Evolutionary conservation across 2,329 filamentous ascomycete species (phyloP), one percentile per base, ranked within the genome.

Genomic region (Calonectria montana): DNA sequence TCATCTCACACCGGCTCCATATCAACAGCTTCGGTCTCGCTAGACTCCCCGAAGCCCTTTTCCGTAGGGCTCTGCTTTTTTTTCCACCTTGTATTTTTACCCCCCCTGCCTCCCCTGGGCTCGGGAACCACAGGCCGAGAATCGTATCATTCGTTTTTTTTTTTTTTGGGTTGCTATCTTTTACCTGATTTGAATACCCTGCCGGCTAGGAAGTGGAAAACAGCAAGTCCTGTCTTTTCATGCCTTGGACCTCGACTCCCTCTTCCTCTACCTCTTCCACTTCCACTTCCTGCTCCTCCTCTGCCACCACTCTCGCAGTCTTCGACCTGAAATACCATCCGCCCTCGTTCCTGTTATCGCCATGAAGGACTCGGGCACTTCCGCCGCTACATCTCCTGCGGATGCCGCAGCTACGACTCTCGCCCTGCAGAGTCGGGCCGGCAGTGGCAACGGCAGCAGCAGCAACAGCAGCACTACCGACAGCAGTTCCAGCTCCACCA

Each of bases 371-470:
- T 64, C 63, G 12, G 66, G 67, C 45, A 50, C 69, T 39, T 37
- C 71, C 66, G 45, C 43, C 55, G 43, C 45, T 7, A 61, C 69
- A 13, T 59, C 69, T 37, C 65, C 70, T 62, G 68, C 55, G 48
- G 69, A 66, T 18, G 65, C 71, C 10, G 64, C 64, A 4, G 41
- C 53, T n/a, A 65, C 65, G 15, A 64, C 75, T 10, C 65, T 77
- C 65, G 75, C 73, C 67, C 59, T 78, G 67, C 69, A 65, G 48
- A 43, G 23, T 8, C 55, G 45, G 35, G 13, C 31, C 53, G 53
- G 53, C 53, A 57, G 53, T 25, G 53, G 53, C 2, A 57, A 31
- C 53, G 53, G 53, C 2, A 57, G 53, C 53, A 57, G 16, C 31
- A 27, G 27, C 53, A 69, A 41, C 72, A 76, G 62, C 65, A 71